phyloP scores from a whole-genome alignment of 2,329 filamentous ascomycete species.

The Zasmidium citrigriseum region DNA sequence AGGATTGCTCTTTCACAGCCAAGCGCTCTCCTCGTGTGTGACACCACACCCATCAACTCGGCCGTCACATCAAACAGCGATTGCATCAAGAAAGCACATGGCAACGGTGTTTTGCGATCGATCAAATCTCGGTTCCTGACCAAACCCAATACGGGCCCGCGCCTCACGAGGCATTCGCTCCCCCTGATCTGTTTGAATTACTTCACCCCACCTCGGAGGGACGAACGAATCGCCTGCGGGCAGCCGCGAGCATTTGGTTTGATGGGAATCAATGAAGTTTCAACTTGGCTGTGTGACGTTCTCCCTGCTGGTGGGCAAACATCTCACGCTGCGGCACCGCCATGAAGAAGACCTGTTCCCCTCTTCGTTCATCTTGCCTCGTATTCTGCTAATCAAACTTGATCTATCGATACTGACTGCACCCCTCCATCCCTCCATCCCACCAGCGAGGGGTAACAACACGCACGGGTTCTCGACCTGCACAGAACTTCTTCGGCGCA shows the following conservation, averaged over 20 bases:
- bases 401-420: background rate
- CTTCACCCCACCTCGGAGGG: background rate
- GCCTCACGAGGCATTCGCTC: background rate
- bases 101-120: slow-evolving; percentile 4
- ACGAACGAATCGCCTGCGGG: background rate
- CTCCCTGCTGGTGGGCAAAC: background rate
- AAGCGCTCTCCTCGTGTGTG: no score
- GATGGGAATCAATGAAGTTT: slow-evolving; percentile 1
- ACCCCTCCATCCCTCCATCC: background rate
- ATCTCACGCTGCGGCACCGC: background rate
- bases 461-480: background rate
- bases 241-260: background rate
- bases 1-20: no score
- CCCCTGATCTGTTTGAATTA: background rate
- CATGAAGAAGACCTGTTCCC: no score
- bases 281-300: background rate
- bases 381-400: background rate
- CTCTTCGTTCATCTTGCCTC: background rate
- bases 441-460: background rate
- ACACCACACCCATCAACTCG: no score
- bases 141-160: background rate
- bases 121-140: slow-evolving; percentile 9
- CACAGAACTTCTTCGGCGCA: background rate
- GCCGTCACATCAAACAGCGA: background rate
- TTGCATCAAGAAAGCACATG: background rate